Evolutionary conservation across 371 early-diverging fungal species (phyloP), one percentile per base, ranked within the genome.

Genomic region (Mortierella sp.): DNA sequence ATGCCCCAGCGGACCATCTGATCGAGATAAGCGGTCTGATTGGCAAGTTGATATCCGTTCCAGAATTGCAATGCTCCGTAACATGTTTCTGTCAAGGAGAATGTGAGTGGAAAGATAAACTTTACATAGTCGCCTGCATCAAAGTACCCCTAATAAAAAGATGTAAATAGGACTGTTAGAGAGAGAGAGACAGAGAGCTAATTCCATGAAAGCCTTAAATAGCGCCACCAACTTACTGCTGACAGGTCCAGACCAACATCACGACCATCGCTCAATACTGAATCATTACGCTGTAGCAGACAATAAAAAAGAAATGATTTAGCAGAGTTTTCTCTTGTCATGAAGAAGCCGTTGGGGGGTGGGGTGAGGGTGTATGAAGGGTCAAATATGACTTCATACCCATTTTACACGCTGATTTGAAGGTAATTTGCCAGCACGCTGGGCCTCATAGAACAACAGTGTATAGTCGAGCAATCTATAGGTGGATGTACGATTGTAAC

Each of bases 1-100:
- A 86, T 88, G 24, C 92, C 92, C 91, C 91, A 92, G 65, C 86
- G 86, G 12, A 92, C 52, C 85, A 86, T 90, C 40, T 86, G 85
- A 22, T 75, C 63, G 4, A 92, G 74, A 49, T 90, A 85, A 1
- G 54, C 43, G 1, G 84, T 81, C 71, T 91, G 88, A 24, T 85
- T 78, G 16, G 92, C 88, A 57, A 85, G 83, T 61, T 83, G 77
- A 63, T 90, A 91, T 22, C 91, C 91, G 12, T 90, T 83, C 73
- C 75, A 88, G 83, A 86, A 92, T 73, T 87, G 85, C 51, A 86
- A 57, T 5, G 84, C 92, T 8, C 91, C 88, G 91, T 91, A 92
- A 37, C 90, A 83, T 24, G 89, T 72, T 39, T 85, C 70, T 0
- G 90, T 61, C 47, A 92, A 24, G 6, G 88, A 68, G 65, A 90